These are phyloP conservation scores for Monosporascus sp. DNA, from an alignment of 2,329 filamentous ascomycete species.

Conservation along the genomic window DNA sequence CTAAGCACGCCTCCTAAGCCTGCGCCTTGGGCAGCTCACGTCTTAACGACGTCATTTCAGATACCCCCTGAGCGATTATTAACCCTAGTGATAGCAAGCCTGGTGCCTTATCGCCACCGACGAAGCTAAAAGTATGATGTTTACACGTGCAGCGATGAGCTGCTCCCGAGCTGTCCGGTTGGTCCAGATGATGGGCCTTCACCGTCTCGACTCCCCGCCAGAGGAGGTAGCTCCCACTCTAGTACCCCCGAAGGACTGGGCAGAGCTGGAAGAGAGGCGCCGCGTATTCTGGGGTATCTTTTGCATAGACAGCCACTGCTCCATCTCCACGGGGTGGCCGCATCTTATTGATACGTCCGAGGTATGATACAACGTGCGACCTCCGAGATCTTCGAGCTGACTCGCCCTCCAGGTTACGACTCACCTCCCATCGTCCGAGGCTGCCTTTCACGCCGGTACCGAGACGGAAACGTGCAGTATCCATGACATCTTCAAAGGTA, in stretches of 20 bases:
- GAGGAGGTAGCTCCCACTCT: constrained; percentile 59
- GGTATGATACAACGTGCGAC: constrained; percentile 27
- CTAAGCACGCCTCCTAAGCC: neutral
- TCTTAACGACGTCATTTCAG: too few species aligned
- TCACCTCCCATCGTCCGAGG: constrained; percentile 73
- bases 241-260: constrained; percentile 70
- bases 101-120: constrained; percentile 72
- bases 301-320: constrained; percentile 76
- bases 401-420: constrained; percentile 56
- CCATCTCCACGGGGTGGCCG: constrained; percentile 88
- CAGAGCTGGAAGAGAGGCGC: constrained; percentile 74
- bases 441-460: constrained; percentile 64
- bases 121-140: constrained; percentile 81
- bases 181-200: constrained; percentile 78
- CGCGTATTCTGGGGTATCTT: constrained; percentile 85
- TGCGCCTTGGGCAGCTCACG: too few species aligned
- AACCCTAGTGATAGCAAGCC: constrained; percentile 46
- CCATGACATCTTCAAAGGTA: constrained; percentile 56
- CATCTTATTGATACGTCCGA: constrained; percentile 72
- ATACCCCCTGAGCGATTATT: neutral
- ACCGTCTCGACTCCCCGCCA: constrained; percentile 22
- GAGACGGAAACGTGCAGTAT: constrained; percentile 60
- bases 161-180: constrained; percentile 66
- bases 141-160: constrained; percentile 82
- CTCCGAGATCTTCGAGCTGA: constrained; percentile 5